Percentiles rank a stretch among this genome's conserved stretches.
Conservation (phyloP, 1,139 yeast genomes). For the Lodderomyces orthopsilosis region DNA sequence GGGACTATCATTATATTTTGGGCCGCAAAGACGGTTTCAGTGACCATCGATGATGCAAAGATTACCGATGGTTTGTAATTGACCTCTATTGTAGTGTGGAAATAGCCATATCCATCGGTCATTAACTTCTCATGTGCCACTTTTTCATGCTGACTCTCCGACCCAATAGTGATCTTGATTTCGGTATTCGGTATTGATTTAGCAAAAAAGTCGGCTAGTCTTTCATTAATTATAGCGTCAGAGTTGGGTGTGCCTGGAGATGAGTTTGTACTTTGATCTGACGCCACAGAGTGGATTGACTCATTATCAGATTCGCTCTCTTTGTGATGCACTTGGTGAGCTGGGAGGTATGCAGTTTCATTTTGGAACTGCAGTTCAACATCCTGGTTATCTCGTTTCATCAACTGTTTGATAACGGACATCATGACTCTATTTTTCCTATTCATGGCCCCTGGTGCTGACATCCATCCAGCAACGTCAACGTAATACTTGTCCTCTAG, state of each 20-base stretch:
- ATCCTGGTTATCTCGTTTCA: slow-evolving; percentile 36
- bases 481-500: slow-evolving; percentile 44
- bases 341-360: slow-evolving; percentile 22
- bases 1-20: slow-evolving; percentile 44
- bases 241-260: neutral
- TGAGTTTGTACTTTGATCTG: slow-evolving; percentile 2
- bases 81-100: slow-evolving; percentile 47
- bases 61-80: slow-evolving; percentile 55
- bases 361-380: slow-evolving; percentile 20
- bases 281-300: slow-evolving; percentile 16
- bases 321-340: slow-evolving; percentile 30
- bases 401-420: slow-evolving; percentile 68
- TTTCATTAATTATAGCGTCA: slow-evolving; percentile 39
- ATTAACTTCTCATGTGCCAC: slow-evolving; percentile 25
- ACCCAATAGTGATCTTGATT: slow-evolving; percentile 50
- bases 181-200: slow-evolving; percentile 55
- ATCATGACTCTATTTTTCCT: slow-evolving; percentile 69
- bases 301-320: slow-evolving; percentile 18
- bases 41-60: slow-evolving; percentile 37
- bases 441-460: slow-evolving; percentile 66
- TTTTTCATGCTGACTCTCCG: slow-evolving; percentile 25
- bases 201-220: slow-evolving; percentile 61
- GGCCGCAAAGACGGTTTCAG: slow-evolving; percentile 46
- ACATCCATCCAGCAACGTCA: slow-evolving; percentile 72
- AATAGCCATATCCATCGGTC: slow-evolving; percentile 63